Base-by-base conservation (phyloP, 495 filamentous ascomycete species). In the Rostrohypoxylon terebratum region DNA sequence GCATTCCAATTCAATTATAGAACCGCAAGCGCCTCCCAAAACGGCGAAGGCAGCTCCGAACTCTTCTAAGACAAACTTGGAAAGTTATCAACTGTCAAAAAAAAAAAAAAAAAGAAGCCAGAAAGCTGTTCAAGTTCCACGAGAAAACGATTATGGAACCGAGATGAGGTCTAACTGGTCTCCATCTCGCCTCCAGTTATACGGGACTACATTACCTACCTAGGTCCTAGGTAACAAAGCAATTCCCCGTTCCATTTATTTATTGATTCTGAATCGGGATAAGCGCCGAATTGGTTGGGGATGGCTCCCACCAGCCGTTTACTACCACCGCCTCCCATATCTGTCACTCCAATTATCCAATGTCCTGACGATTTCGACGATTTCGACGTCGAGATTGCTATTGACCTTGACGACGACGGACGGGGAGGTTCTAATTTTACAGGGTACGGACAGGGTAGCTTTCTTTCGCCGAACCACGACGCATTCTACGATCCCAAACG, bases 401-500 rank as follows among this genome's bases (percentile, higher is more conserved):
- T 62, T 53, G 59, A 50, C 36, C 45, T 42, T 18, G 72, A 73
- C 72, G 68, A 73, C 60, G 31, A 45, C 44, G 62, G 58, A 34
- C 61, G 50, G 64, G 58, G 48, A 31, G 36, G 66, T 21, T 40
- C 44, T 28, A 67, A 64, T 71, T 65, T 63, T 63, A 51, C 50
- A 45, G 23, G 66, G 25, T 36, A 72, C 53, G 60, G 63, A 21
- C 58, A 53, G 51, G 72, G 59, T 50, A 51, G 54, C 38, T 57
- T 73, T 34, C 64, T 74, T 53, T 61, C 70, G 33, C 54, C 72
- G 59, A 21, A 63, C 63, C 55, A 63, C 47, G 48, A 75, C 69
- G 18, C 87, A 13, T 64, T 79, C 28, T 87, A 84, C 73, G 88
- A 92, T 77, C 84, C 87, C 55, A 85, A 88, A 77, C 78, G 87